Conservation (phyloP, 768 basidiomycete genomes). For the Kwoniella europaea region DNA sequence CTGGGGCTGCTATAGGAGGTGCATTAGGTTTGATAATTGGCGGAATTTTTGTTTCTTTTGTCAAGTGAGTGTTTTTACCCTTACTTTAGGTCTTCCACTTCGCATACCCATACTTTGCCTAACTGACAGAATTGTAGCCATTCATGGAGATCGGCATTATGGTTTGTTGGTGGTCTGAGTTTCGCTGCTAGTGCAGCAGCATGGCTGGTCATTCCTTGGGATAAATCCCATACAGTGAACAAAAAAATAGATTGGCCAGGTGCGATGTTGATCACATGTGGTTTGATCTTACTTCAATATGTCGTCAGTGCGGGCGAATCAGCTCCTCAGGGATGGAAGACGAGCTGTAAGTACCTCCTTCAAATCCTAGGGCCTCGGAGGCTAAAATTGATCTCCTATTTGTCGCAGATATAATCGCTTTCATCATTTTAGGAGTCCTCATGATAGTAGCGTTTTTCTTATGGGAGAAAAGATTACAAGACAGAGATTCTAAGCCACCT, state of each 20-base stretch:
- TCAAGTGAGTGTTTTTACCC: slow-evolving; percentile 59
- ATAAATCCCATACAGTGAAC: slow-evolving; percentile 59
- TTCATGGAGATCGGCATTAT: slow-evolving; percentile 73
- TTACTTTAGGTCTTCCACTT: slow-evolving; percentile 66
- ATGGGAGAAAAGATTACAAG: slow-evolving; percentile 72
- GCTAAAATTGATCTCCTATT: not conserved
- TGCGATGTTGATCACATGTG: slow-evolving; percentile 68
- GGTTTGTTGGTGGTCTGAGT: slow-evolving; percentile 67
- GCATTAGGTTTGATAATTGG: slow-evolving; percentile 73
- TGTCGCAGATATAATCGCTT: slow-evolving; percentile 69
- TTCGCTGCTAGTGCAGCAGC: slow-evolving; percentile 65
- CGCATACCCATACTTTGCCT: slow-evolving; percentile 37
- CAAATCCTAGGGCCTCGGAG: slow-evolving; percentile 20
- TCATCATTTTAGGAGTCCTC: slow-evolving; percentile 69
- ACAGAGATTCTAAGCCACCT: slow-evolving; percentile 44
- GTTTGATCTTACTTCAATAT: slow-evolving; percentile 73
- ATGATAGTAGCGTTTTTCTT: slow-evolving; percentile 66
- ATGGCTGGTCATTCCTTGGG: slow-evolving; percentile 68
- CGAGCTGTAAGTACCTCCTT: slow-evolving; percentile 61
- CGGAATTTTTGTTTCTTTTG: slow-evolving; percentile 69
- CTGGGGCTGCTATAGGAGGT: slow-evolving; percentile 81
- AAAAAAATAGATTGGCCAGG: slow-evolving; percentile 75
- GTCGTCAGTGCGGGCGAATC: slow-evolving; percentile 71
- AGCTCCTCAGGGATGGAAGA: slow-evolving; percentile 69
- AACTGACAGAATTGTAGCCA: slow-evolving; percentile 4